Conservation (phyloP, 78 protist genomes). For the Dictyostelium capitatum region DNA sequence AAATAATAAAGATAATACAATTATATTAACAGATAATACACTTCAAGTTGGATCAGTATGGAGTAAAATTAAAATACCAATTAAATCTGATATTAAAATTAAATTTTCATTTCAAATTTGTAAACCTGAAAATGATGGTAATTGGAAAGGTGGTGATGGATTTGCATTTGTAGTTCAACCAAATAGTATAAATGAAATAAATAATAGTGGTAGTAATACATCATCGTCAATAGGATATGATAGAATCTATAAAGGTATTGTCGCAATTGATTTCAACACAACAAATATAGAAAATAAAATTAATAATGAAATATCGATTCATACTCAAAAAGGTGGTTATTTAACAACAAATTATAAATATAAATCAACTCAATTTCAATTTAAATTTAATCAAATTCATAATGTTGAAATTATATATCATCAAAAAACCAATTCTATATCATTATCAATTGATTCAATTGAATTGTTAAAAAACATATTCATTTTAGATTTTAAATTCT, state of each 20-base stretch:
- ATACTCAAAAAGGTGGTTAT: not conserved
- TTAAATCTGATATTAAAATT: not conserved
- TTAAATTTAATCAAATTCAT: not conserved
- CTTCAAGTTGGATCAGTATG: not conserved
- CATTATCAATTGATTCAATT: not conserved
- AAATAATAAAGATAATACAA: no score
- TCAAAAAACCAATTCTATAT: not conserved
- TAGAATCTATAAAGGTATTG: not conserved
- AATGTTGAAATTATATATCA: not conserved
- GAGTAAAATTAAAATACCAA: not conserved
- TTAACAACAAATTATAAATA: not conserved
- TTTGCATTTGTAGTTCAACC: conserved; percentile 12
- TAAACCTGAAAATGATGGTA: not conserved
- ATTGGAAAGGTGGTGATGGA: conserved; percentile 1
- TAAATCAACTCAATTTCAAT: not conserved
- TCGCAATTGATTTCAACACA: not conserved
- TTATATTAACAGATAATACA: no score
- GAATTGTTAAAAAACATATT: not conserved
- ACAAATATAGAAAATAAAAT: not conserved
- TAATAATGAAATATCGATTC: not conserved
- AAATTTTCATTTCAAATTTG: not conserved
- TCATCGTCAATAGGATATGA: not conserved
- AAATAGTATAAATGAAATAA: not conserved
- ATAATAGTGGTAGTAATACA: no score
- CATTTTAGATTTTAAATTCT: no score